phyloP scores from a whole-genome alignment of 495 filamentous ascomycete species.

The Saxophila tyrrhenica region DNA sequence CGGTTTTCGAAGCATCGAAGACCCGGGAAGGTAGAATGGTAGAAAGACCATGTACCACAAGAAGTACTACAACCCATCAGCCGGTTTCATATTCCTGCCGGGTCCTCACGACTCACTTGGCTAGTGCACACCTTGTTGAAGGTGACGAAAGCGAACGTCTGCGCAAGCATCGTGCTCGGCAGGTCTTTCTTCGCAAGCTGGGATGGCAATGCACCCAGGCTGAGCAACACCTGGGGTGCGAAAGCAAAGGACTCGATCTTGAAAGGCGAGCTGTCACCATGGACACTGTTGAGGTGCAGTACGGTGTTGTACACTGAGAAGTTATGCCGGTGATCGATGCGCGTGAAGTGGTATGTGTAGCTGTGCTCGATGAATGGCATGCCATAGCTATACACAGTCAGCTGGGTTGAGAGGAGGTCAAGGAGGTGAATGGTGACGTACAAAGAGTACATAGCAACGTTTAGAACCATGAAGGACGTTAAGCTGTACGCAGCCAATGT shows the following conservation, averaged over 20 bases:
- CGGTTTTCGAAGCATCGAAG: constrained; percentile 52
- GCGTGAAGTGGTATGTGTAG: constrained; percentile 81
- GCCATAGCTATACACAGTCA: constrained; percentile 44
- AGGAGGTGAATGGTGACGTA: constrained; percentile 32
- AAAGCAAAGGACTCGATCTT: constrained; percentile 75
- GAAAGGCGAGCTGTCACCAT: constrained; percentile 26
- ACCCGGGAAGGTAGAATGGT: constrained; percentile 76
- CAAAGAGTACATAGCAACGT: constrained; percentile 62
- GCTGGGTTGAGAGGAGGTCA: neutral
- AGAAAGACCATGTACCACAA: constrained; percentile 93
- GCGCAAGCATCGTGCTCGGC: constrained; percentile 83
- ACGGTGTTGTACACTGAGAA: constrained; percentile 93
- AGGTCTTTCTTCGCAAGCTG: constrained; percentile 73
- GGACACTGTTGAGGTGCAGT: constrained; percentile 69
- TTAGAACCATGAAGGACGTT: constrained; percentile 57
- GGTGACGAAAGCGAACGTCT: constrained; percentile 92
- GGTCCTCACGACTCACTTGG: constrained; percentile 49
- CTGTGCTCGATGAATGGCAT: constrained; percentile 73
- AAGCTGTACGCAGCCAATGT: constrained; percentile 52
- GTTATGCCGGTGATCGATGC: constrained; percentile 94
- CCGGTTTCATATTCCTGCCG: neutral
- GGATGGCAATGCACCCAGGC: constrained; percentile 63
- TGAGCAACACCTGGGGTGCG: constrained; percentile 71
- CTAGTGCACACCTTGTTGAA: constrained; percentile 99
- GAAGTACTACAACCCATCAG: constrained; percentile 58